Percentiles rank a stretch among this genome's conserved stretches.
phyloP scores from a whole-genome alignment of 305 asterid species.

The Rubia tinctorum region DNA sequence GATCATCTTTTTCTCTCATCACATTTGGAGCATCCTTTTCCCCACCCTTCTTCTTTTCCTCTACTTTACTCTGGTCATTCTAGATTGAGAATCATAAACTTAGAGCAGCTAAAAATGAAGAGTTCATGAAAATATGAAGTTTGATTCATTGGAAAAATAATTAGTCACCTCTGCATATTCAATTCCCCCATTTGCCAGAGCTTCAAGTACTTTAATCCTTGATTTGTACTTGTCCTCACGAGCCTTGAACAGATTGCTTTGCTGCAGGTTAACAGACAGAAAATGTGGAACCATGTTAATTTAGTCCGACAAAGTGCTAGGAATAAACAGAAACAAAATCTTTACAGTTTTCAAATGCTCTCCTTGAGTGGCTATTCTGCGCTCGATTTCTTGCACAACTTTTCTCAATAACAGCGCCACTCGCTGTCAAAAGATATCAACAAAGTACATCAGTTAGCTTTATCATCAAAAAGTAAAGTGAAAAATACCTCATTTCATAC shows the following conservation, averaged over 20 bases:
- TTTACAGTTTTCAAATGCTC: constrained; percentile 82
- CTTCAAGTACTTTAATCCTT: constrained; percentile 89
- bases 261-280: constrained; percentile 41
- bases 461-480: neutral
- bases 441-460: constrained; percentile 2
- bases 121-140: neutral
- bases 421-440: constrained; percentile 44
- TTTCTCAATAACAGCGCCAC: constrained; percentile 87
- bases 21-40: constrained; percentile 39
- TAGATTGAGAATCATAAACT: constrained; percentile 17
- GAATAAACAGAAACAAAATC: constrained; percentile 2
- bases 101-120: constrained; percentile 2
- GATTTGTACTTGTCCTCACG: constrained; percentile 98
- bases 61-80: constrained; percentile 49
- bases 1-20: constrained; percentile 34
- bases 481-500: constrained; percentile 34
- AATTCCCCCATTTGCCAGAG: constrained; percentile 78
- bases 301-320: neutral
- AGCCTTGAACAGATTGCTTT: constrained; percentile 78
- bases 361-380: constrained; percentile 88
- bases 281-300: constrained; percentile 11
- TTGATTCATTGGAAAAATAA: neutral
- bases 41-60: constrained; percentile 48
- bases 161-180: constrained; percentile 67
- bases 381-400: constrained; percentile 94